phyloP scores from a whole-genome alignment of 306 rosid species.

The Vigna reflexopilosa region DNA sequence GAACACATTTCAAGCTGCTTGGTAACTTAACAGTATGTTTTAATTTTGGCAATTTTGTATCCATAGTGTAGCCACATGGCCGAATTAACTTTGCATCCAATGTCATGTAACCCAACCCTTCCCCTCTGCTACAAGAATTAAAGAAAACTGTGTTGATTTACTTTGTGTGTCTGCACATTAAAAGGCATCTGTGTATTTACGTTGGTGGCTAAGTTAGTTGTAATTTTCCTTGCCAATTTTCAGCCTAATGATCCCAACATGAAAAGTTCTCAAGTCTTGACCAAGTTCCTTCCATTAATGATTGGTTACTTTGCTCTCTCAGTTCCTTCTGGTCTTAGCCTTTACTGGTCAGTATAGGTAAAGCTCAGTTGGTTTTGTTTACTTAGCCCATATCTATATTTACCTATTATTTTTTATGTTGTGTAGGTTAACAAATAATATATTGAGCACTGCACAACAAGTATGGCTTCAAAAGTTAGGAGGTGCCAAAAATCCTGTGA shows the following conservation, averaged over 20 bases:
- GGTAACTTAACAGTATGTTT: conserved; percentile 11
- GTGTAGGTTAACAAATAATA: conserved; percentile 89
- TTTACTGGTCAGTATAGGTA: conserved; percentile 79
- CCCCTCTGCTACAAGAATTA: conserved; percentile 29
- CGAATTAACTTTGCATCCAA: conserved; percentile 28
- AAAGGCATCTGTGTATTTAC: conserved; percentile 10
- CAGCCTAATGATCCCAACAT: conserved; percentile 87
- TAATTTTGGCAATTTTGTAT: conserved; percentile 35
- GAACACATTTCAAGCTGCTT: conserved; percentile 37
- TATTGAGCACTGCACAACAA: conserved; percentile 95
- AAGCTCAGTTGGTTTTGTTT: conserved; percentile 38
- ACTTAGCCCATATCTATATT: conserved; percentile 27
- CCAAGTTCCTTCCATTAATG: conserved; percentile 88
- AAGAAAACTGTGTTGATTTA: conserved; percentile 30
- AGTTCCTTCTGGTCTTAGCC: conserved; percentile 99
- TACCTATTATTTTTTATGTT: conserved; percentile 39
- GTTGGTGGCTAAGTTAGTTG: background rate
- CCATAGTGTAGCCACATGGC: conserved; percentile 28
- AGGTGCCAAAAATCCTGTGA: conserved; percentile 72
- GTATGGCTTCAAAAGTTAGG: conserved; percentile 97
- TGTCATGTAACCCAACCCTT: background rate
- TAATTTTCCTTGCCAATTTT: conserved; percentile 38
- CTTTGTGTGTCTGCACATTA: conserved; percentile 28
- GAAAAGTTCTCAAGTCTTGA: conserved; percentile 87
- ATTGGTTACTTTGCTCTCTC: conserved; percentile 97